Percentiles rank a stretch among this genome's conserved stretches.
These are phyloP conservation scores for Tetracladium setigerum DNA, from an alignment of 495 filamentous ascomycete genomes.

Conservation along the genomic window DNA sequence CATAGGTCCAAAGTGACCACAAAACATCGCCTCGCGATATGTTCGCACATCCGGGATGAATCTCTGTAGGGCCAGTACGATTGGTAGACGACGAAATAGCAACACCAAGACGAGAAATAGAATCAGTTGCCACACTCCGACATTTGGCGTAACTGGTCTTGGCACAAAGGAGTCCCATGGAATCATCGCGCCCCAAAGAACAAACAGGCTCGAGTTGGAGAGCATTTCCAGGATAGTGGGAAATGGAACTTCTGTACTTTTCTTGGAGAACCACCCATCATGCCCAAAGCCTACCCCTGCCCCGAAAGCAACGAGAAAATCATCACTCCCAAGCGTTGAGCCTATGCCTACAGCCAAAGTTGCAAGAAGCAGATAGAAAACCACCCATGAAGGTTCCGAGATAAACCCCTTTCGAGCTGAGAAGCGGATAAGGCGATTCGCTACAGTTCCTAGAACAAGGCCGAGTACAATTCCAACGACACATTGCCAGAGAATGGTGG, in stretches of 20 bases:
- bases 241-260: slow-evolving; percentile 32
- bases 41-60: slow-evolving; percentile 37
- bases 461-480: slow-evolving; percentile 32
- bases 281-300: slow-evolving; percentile 41
- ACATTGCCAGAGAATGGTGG: slow-evolving; percentile 44
- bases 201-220: slow-evolving; percentile 40
- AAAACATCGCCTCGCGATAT: slow-evolving; percentile 40
- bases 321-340: slow-evolving; percentile 36
- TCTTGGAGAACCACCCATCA: slow-evolving; percentile 38
- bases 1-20: slow-evolving; percentile 46
- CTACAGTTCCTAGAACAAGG: slow-evolving; percentile 28
- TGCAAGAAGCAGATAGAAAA: slow-evolving; percentile 44
- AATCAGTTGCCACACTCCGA: slow-evolving; percentile 30
- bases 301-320: slow-evolving; percentile 45
- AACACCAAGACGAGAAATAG: slow-evolving; percentile 35
- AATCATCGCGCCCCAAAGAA: slow-evolving; percentile 42
- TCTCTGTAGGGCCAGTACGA: slow-evolving; percentile 33
- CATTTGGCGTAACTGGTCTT: slow-evolving; percentile 20
- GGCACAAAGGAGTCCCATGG: slow-evolving; percentile 35
- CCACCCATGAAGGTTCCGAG: slow-evolving; percentile 32
- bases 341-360: slow-evolving; percentile 37
- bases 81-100: slow-evolving; percentile 37
- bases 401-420: slow-evolving; percentile 28
- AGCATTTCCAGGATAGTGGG: slow-evolving; percentile 38
- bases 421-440: slow-evolving; percentile 34